Evolutionary conservation across 495 filamentous ascomycete species (phyloP), one percentile per base, ranked within the genome.

Genomic region (Hypoxylon rickii): DNA sequence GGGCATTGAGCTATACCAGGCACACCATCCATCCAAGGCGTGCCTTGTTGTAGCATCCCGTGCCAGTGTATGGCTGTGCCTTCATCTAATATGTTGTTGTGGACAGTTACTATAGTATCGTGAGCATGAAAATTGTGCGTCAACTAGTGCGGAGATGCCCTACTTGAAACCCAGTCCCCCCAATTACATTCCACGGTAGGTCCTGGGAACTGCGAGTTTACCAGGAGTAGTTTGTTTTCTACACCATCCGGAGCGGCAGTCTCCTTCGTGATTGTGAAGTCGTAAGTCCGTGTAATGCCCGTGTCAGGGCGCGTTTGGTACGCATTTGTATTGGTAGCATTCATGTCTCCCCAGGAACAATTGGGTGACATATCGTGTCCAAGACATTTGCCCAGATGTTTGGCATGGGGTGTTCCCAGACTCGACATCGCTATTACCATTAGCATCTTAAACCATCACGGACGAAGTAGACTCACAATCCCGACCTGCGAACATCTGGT

Each of bases 161-260:
- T 20, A 38, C 70, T 55, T 32, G 84, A 69, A 41, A 86, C 78
- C 51, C 73, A 73, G 55, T 86, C 82, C 3, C 83, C 83, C 68
- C 85, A 79, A 54, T 83, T 75, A 3, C 83, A 66, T 32, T 75
- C 71, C 40, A 87, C 70, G 8, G 72, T 42, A 0, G 83, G 84
- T 1, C 78, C 83, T 2, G 84, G 84, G 44, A 79, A 80, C 16
- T 82, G 78, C 0, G 76, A 78, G 69, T 86, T 86, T 21, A 77
- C 77, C 2, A 83, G 70, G 2, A 86, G 76, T 1, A 80, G 61
- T 44, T 70, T 52, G 53, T 76, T 36, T 55, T 73, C 40, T 44
- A 73, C 71, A 5, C 75, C 72, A 44, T 77, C 72, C 0, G 73
- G 73, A 2, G 72, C 75, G 31, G 78, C 75, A 18, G 62, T 58